phyloP scores from a whole-genome alignment of 2,329 filamentous ascomycete species.

The Mollisiaceae sp. region DNA sequence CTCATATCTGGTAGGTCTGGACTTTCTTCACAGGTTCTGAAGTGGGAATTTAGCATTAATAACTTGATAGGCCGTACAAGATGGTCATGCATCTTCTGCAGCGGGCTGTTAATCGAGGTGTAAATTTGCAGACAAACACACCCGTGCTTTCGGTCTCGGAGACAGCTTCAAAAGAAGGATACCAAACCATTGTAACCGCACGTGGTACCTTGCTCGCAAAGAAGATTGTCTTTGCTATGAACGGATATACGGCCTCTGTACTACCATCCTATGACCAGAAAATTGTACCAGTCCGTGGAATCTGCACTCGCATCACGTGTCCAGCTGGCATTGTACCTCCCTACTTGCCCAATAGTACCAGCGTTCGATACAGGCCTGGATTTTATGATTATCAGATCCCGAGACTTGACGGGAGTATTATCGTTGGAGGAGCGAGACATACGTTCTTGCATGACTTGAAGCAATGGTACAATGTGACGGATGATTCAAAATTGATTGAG shows the following conservation, averaged over 20 bases:
- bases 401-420: slow-evolving; percentile 38
- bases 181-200: slow-evolving; percentile 55
- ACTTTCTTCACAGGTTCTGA: not conserved
- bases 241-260: slow-evolving; percentile 60
- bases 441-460: slow-evolving; percentile 42
- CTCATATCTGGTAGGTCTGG: slow-evolving; percentile 46
- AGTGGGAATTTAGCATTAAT: not conserved
- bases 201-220: slow-evolving; percentile 58
- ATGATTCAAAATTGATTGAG: slow-evolving; percentile 22
- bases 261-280: slow-evolving; percentile 46
- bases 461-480: slow-evolving; percentile 49
- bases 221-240: slow-evolving; percentile 67
- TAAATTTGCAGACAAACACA: slow-evolving; percentile 61
- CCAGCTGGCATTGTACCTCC: slow-evolving; percentile 18
- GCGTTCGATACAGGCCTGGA: slow-evolving; percentile 17
- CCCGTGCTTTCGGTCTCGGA: slow-evolving; percentile 44
- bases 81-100: slow-evolving; percentile 59
- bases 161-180: slow-evolving; percentile 34
- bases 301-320: slow-evolving; percentile 33
- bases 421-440: slow-evolving; percentile 48
- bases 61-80: slow-evolving; percentile 55
- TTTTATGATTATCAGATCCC: slow-evolving; percentile 37
- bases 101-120: slow-evolving; percentile 49
- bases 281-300: slow-evolving; percentile 60
- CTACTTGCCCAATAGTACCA: slow-evolving; percentile 20